Conservation (phyloP, 306 rosid species). For the Notholithocarpus densiflorus region DNA sequence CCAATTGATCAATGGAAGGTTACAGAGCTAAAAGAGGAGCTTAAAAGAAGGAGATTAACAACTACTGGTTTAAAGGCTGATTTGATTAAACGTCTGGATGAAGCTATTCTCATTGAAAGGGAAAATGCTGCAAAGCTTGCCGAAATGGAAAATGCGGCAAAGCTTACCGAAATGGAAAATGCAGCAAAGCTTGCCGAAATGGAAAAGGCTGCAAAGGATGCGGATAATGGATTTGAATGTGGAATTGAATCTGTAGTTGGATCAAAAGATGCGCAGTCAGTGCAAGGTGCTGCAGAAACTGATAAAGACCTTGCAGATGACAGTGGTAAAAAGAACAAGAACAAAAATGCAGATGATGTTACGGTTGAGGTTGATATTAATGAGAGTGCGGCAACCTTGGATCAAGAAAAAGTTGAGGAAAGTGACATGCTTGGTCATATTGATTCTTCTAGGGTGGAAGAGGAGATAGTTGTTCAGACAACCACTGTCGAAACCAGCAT, state of each 20-base stretch:
- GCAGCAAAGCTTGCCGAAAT: slow-evolving; percentile 6
- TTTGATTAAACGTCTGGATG: slow-evolving; percentile 76
- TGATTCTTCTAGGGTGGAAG: slow-evolving; percentile 34
- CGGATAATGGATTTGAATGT: slow-evolving; percentile 28
- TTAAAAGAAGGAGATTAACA: slow-evolving; percentile 67
- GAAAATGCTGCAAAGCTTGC: slow-evolving; percentile 17
- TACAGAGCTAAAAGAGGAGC: slow-evolving; percentile 85
- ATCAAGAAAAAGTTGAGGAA: slow-evolving; percentile 33
- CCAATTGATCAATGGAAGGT: slow-evolving; percentile 95
- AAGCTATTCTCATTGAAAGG: slow-evolving; percentile 57
- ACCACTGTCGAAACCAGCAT: slow-evolving; percentile 38
- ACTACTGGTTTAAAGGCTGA: slow-evolving; percentile 89
- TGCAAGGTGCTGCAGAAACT: slow-evolving; percentile 14
- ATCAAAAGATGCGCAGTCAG: slow-evolving; percentile 17
- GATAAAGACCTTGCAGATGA: slow-evolving; percentile 21
- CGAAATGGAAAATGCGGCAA: too few species aligned
- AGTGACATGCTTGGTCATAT: slow-evolving; percentile 30
- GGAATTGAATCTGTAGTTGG: slow-evolving; percentile 21
- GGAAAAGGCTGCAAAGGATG: slow-evolving; percentile 23
- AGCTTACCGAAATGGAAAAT: slow-evolving; percentile 8
- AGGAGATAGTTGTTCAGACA: slow-evolving; percentile 24
- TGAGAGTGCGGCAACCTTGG: slow-evolving; percentile 27
- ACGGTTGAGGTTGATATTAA: slow-evolving; percentile 29
- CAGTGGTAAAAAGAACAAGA: slow-evolving; percentile 25
- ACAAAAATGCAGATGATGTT: slow-evolving; percentile 26